Base-by-base conservation (phyloP, 257 asterid genomes). In the Nyctanthes arbortristis region DNA sequence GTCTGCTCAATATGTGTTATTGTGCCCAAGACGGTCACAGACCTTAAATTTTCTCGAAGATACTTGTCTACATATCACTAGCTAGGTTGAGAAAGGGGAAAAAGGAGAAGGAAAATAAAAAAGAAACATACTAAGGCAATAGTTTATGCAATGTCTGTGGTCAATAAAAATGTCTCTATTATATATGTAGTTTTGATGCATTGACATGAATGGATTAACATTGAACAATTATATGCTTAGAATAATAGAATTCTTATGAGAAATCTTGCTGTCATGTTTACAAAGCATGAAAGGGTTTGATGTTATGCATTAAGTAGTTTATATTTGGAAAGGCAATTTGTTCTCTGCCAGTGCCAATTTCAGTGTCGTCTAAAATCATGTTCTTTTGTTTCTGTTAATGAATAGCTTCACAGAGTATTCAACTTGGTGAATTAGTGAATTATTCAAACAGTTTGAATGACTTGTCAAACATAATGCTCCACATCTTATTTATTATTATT, bases 391-490 rank as follows among this genome's bases (percentile, higher is more conserved):
- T 32, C 63, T 1, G 72, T 70, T 67, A 37, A 18, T 27, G 37
- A 43, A 56, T 35, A 33, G 54, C 49, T n/a, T 61, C 32, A 5
- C 3, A 8, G 11, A n/a, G 5, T 61, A 36, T 20, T 63, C 0
- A 33, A n/a, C 47, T 45, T 22, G 22, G 55, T 16, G 16, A 34
- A 36, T 35, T 6, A 5, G 36, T 36, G 27, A 14, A 11, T 14
- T 22, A 32, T 32, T 67, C 22, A 28, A 66, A 75, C 4, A 7
- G 35, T 29, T 40, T 47, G 63, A 47, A 39, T 39, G 34, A 35
- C 52, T 68, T 52, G 52, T 52, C 33, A 63, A 25, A 43, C 29
- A 10, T 20, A 31, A 7, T 56, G 20, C 70, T 72, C 33, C 66
- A 68, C 30, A 16, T 43, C 73, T n/a, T 35, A 35, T 27, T 18